Percentiles rank a stretch among this genome's conserved stretches.
These are phyloP conservation scores for Cyclostephanos invisitatus DNA, from an alignment of 108 stramenopile genomes.

Conservation along the genomic window DNA sequence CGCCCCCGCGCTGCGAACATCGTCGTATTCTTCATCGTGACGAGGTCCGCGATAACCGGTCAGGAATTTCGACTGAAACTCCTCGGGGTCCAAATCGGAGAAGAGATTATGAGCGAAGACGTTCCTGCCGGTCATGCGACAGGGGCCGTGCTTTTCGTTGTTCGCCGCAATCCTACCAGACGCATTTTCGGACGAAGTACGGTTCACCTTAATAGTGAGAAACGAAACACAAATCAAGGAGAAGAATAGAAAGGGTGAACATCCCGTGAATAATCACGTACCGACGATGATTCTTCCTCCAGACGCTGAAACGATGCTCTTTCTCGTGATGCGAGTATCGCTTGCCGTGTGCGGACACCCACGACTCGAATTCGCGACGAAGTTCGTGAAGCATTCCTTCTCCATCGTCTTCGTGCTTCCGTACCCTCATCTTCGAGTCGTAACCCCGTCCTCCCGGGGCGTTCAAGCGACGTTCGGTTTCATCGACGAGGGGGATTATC, in stretches of 20 bases:
- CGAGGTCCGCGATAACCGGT: slow-evolving; percentile 75
- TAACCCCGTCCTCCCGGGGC: slow-evolving; percentile 2
- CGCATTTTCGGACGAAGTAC: background rate
- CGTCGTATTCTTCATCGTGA: slow-evolving; percentile 36
- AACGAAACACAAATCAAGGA: background rate
- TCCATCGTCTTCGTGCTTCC: background rate
- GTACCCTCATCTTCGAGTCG: background rate
- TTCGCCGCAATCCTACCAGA: slow-evolving; percentile 58
- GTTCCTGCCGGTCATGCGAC: slow-evolving; percentile 72
- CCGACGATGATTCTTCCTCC: slow-evolving; percentile 76
- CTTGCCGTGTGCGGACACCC: slow-evolving; percentile 63
- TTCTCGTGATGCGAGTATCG: slow-evolving; percentile 72
- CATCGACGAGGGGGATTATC: slow-evolving; percentile 16
- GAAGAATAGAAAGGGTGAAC: background rate
- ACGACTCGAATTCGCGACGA: slow-evolving; percentile 73
- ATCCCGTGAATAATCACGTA: slow-evolving; percentile 12
- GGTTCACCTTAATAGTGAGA: background rate
- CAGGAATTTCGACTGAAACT: slow-evolving; percentile 72
- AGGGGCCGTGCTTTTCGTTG: slow-evolving; percentile 76
- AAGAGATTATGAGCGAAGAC: slow-evolving; percentile 85
- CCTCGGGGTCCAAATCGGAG: slow-evolving; percentile 72
- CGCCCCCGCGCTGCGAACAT: background rate
- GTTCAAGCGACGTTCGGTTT: slow-evolving; percentile 9
- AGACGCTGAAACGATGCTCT: slow-evolving; percentile 74
- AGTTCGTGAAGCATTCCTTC: slow-evolving; percentile 33